A percentile compares a stretch with the other conserved stretches of the same genome.
Conservation (phyloP, 352 stramenopile genomes). For the Phytophthora colocasiae region DNA sequence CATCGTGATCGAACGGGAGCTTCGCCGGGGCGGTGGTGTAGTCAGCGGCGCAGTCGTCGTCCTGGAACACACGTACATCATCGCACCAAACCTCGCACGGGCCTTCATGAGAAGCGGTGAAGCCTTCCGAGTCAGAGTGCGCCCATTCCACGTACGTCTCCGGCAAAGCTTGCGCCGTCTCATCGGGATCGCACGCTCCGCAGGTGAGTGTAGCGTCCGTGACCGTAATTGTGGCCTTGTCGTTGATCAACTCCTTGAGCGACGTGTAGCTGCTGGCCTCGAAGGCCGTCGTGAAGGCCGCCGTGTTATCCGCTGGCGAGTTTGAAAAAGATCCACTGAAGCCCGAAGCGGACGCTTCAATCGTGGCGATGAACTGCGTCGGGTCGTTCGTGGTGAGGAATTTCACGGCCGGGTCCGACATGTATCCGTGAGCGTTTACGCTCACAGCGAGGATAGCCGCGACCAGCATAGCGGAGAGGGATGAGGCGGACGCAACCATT, state of each 20-base stretch:
- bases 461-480: constrained; percentile 24
- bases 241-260: constrained; percentile 37
- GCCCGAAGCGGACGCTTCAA: constrained; percentile 31
- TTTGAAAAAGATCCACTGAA: constrained; percentile 33
- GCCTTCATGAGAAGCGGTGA: constrained; percentile 47
- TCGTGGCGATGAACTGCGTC: constrained; percentile 41
- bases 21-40: constrained; percentile 36
- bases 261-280: constrained; percentile 33
- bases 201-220: constrained; percentile 35
- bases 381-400: constrained; percentile 30
- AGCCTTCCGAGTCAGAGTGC: constrained; percentile 38
- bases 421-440: constrained; percentile 32
- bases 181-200: constrained; percentile 26
- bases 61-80: constrained; percentile 42
- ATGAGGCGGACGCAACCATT: constrained; percentile 30
- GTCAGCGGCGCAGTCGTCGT: constrained; percentile 44
- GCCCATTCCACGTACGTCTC: constrained; percentile 37
- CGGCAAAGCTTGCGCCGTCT: constrained; percentile 27
- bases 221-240: constrained; percentile 29
- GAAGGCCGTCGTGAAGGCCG: constrained; percentile 33
- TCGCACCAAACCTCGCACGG: constrained; percentile 58
- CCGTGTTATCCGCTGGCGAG: constrained; percentile 30
- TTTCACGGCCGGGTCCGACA: constrained; percentile 32
- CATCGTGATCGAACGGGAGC: constrained; percentile 47
- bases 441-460: constrained; percentile 11